These are phyloP conservation scores for Rosa chinensis DNA, from an alignment of 306 rosid genomes.

Conservation along the genomic window DNA sequence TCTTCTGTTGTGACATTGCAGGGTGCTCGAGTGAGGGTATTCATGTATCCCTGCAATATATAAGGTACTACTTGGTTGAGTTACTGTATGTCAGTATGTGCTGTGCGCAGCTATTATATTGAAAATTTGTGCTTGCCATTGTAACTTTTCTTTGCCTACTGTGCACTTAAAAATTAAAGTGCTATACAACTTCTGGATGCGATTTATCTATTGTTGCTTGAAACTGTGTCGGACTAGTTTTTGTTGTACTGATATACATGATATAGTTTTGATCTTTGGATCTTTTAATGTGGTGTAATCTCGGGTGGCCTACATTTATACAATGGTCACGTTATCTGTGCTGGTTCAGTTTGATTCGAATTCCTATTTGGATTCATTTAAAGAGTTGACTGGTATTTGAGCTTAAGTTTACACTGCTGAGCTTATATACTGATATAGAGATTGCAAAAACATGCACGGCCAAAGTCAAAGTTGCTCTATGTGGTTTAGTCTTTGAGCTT, in stretches of 20 bases:
- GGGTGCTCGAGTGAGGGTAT: conserved; percentile 89
- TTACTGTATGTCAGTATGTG: background rate
- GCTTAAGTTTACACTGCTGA: background rate
- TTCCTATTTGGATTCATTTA: background rate
- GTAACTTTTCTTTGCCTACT: background rate
- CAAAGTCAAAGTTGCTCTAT: background rate
- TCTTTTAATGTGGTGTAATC: background rate
- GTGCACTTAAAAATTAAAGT: background rate
- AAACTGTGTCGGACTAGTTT: background rate
- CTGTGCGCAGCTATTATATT: background rate
- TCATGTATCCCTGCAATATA: conserved; percentile 92
- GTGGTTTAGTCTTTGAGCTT: background rate
- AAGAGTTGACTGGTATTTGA: background rate
- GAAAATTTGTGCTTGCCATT: background rate
- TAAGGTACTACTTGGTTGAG: conserved; percentile 41
- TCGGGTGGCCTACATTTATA: background rate
- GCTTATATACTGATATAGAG: background rate
- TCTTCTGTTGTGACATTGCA: conserved; percentile 25
- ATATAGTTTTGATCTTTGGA: background rate
- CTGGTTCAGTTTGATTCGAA: background rate
- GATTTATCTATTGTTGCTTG: background rate
- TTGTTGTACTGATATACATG: background rate
- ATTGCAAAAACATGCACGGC: too few relatives aligned
- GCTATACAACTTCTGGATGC: background rate
- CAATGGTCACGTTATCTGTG: background rate